Evolutionary conservation across 2,329 filamentous ascomycete genomes (phyloP).

Genomic region (Ascochyta lentis): DNA sequence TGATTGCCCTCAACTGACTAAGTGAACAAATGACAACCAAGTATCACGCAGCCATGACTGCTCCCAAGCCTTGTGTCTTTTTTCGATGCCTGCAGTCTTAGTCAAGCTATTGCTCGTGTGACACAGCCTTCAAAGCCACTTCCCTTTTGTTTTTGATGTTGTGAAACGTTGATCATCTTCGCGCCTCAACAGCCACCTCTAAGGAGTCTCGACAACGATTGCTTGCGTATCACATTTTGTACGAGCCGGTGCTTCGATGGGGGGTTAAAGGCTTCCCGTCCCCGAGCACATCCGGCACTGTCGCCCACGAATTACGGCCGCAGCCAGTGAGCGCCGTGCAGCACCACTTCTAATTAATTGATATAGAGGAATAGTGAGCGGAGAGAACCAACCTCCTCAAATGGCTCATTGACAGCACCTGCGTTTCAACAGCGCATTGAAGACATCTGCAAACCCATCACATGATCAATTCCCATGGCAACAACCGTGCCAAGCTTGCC

Average conservation of each 20-base stretch:
- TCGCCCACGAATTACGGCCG: background rate
- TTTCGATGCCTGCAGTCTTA: background rate
- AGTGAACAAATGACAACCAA: conserved; percentile 21
- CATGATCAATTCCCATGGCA: background rate
- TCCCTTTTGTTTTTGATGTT: background rate
- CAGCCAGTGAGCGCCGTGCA: background rate
- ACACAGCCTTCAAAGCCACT: background rate
- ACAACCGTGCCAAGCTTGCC: conserved; percentile 4
- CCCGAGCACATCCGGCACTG: background rate
- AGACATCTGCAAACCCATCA: background rate
- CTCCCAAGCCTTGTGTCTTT: background rate
- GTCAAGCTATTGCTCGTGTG: background rate
- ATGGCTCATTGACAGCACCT: background rate
- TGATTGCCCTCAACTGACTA: conserved; percentile 12
- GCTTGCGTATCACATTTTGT: background rate
- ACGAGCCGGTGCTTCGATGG: background rate
- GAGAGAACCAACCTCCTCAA: background rate
- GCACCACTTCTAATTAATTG: background rate
- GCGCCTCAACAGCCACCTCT: background rate
- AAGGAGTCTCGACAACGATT: background rate
- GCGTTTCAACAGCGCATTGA: conserved; percentile 2
- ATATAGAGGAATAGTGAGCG: background rate
- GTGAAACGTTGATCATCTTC: conserved; percentile 5
- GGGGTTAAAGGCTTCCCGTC: background rate
- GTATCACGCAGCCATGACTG: conserved; percentile 6